These are phyloP conservation scores for Mycena haematopus DNA, from an alignment of 768 basidiomycete species.

Conservation along the genomic window DNA sequence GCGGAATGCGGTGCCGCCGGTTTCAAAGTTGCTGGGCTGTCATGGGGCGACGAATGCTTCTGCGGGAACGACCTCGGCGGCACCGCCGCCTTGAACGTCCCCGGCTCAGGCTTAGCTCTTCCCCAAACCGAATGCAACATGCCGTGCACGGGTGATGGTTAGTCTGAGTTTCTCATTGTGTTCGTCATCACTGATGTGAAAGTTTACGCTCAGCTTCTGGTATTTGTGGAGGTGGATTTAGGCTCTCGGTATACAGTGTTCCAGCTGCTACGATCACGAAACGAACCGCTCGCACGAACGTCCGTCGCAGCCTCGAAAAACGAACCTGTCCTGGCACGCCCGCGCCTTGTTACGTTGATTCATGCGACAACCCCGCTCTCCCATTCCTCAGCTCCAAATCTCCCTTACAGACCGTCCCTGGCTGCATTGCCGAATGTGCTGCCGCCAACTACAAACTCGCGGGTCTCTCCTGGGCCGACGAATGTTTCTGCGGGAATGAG, in stretches of 20 bases:
- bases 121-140: conserved; percentile 16
- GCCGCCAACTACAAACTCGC: conserved; percentile 18
- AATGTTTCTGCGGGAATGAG: conserved; percentile 17
- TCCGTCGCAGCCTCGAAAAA: conserved; percentile 19
- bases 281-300: conserved; percentile 15
- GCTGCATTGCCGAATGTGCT: conserved; percentile 18
- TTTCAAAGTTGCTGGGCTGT: conserved; percentile 19
- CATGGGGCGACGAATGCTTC: conserved; percentile 17
- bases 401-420: conserved; percentile 15
- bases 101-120: conserved; percentile 17
- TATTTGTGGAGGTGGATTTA: conserved; percentile 20
- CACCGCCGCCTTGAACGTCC: conserved; percentile 16
- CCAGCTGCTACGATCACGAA: conserved; percentile 12
- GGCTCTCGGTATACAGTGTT: conserved; percentile 19
- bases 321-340: conserved; percentile 13
- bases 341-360: conserved; percentile 19
- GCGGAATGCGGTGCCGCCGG: conserved; percentile 20
- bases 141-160: conserved; percentile 17
- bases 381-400: conserved; percentile 18
- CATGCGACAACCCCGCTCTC: conserved; percentile 19
- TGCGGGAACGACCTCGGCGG: conserved; percentile 16
- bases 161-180: conserved; percentile 14
- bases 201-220: conserved; percentile 16
- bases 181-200: conserved; percentile 17
- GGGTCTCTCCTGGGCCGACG: conserved; percentile 12